A percentile compares a stretch with the other conserved stretches of the same genome.
These are phyloP conservation scores for Pneumocystis jirovecii DNA, from an alignment of 1,139 yeast species.

Conservation along the genomic window DNA sequence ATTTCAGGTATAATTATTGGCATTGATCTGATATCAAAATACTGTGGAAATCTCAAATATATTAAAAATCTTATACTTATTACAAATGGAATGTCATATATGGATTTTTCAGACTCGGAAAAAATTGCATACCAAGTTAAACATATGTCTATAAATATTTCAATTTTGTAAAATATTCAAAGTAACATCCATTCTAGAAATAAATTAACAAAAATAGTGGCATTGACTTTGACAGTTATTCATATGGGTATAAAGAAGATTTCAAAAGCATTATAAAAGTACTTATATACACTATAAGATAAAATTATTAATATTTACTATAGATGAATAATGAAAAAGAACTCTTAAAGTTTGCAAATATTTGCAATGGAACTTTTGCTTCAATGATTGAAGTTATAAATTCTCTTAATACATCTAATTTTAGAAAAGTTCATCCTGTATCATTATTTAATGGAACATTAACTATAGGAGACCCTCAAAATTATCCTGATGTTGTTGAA, in stretches of 20 bases:
- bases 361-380: conserved; percentile 17
- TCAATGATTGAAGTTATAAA: conserved; percentile 15
- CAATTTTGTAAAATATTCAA: conserved; percentile 14
- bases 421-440: conserved; percentile 16
- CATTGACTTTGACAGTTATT: conserved; percentile 24
- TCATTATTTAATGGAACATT: conserved; percentile 17
- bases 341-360: conserved; percentile 5
- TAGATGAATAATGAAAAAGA: conserved; percentile 16
- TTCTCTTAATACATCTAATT: conserved; percentile 7
- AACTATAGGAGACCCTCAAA: conserved; percentile 15
- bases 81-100: conserved; percentile 27
- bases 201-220: conserved; percentile 17
- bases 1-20: conserved; percentile 24
- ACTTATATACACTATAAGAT: conserved; percentile 14
- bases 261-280: conserved; percentile 18
- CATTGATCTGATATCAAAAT: conserved; percentile 21
- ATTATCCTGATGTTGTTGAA: conserved; percentile 18
- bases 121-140: conserved; percentile 15
- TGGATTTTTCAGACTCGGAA: conserved; percentile 14
- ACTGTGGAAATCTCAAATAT: conserved; percentile 25
- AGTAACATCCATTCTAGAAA: not conserved
- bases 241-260: conserved; percentile 17
- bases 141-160: conserved; percentile 15
- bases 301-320: conserved; percentile 17
- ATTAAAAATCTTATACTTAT: conserved; percentile 32